These are phyloP conservation scores for Aquanectria penicillioides DNA, from an alignment of 2,329 filamentous ascomycete genomes.

Conservation along the genomic window DNA sequence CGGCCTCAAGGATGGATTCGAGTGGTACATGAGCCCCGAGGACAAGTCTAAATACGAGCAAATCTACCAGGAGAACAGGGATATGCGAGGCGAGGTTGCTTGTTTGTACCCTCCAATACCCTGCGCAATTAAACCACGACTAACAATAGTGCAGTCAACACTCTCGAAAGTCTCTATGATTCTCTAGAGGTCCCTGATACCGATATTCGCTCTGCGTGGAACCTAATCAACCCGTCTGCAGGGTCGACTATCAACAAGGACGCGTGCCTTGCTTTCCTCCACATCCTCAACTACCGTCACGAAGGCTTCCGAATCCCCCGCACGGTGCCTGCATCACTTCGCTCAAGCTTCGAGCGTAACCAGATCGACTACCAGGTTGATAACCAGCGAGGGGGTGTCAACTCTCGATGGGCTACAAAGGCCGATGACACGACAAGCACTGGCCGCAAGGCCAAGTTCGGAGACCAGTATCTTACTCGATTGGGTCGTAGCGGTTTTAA, in stretches of 20 bases:
- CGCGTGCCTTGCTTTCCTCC: constrained; percentile 91
- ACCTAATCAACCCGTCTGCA: constrained; percentile 93
- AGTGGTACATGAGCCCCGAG: constrained; percentile 97
- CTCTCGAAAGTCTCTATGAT: constrained; percentile 86
- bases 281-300: constrained; percentile 95
- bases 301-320: constrained; percentile 95
- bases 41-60: constrained; percentile 97
- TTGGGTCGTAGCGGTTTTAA: constrained; percentile 86
- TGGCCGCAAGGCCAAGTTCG: constrained; percentile 95
- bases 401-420: constrained; percentile 81
- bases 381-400: constrained; percentile 70
- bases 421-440: constrained; percentile 83
- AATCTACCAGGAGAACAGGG: constrained; percentile 93
- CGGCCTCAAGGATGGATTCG: constrained; percentile 94
- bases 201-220: constrained; percentile 93
- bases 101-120: constrained; percentile 62
- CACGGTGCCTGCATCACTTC: constrained; percentile 88
- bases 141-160: constrained; percentile 68
- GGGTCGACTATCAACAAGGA: constrained; percentile 89
- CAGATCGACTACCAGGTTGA: constrained; percentile 97
- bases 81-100: constrained; percentile 84
- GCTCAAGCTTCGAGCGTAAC: constrained; percentile 92
- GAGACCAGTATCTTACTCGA: constrained; percentile 93
- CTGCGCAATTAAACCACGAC: constrained; percentile 1
- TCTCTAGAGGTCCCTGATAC: constrained; percentile 78